Percentiles rank a stretch among this genome's conserved stretches.
phyloP scores from a whole-genome alignment of 1,284 basidiomycete genomes.

The Gymnopus androsaceus region DNA sequence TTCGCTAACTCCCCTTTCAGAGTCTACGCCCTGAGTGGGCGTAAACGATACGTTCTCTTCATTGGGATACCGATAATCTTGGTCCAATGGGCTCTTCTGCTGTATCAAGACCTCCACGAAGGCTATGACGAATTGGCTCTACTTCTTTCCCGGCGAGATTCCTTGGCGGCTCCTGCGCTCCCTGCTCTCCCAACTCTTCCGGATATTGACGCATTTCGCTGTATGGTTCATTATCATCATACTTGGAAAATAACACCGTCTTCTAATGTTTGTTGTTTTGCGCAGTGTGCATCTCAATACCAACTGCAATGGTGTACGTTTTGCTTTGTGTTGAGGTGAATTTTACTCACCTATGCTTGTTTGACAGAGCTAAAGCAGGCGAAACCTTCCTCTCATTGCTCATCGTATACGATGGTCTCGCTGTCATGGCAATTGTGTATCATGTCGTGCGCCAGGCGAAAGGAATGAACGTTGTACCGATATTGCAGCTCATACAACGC shows the following conservation, averaged over 20 bases:
- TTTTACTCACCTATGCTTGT: background rate
- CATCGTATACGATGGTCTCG: constrained; percentile 24
- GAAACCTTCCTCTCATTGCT: constrained; percentile 21
- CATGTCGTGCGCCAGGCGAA: constrained; percentile 4
- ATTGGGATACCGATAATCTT: background rate
- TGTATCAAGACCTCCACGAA: constrained; percentile 18
- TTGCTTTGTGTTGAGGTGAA: background rate
- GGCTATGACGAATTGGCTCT: constrained; percentile 15
- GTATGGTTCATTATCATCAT: constrained; percentile 2
- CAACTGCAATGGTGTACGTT: constrained; percentile 10
- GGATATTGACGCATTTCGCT: constrained; percentile 17
- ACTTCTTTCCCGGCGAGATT: constrained; percentile 7
- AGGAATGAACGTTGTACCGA: background rate
- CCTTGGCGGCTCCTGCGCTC: no score
- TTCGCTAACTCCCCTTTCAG: background rate
- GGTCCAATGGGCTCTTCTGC: constrained; percentile 17
- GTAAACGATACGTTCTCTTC: background rate
- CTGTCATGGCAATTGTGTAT: constrained; percentile 17
- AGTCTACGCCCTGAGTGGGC: constrained; percentile 17
- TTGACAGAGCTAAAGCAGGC: constrained; percentile 12
- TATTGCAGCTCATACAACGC: constrained; percentile 20
- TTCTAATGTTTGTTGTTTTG: background rate
- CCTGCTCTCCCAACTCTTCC: constrained; percentile 11
- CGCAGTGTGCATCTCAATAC: constrained; percentile 18
- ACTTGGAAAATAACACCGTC: background rate